Conservation (phyloP, 2,329 filamentous ascomycete species). For the Colletotrichum destructivum region DNA sequence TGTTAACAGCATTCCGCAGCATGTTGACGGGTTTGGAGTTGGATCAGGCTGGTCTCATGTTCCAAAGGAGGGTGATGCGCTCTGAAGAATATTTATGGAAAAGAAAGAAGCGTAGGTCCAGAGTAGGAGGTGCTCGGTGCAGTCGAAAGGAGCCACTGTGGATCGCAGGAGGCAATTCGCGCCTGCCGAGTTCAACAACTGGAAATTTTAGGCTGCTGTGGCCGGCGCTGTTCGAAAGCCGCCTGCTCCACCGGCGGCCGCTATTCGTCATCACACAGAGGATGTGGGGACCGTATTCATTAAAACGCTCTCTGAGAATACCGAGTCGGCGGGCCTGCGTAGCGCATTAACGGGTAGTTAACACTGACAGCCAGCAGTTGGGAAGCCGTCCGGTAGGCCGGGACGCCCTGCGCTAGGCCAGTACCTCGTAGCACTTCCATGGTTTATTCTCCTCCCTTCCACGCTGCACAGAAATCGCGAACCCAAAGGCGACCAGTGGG, state of each 20-base stretch:
- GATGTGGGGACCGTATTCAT: constrained; percentile 38
- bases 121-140: background rate
- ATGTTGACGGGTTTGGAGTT: constrained; percentile 52
- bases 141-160: constrained; percentile 18
- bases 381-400: constrained; percentile 15
- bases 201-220: constrained; percentile 28
- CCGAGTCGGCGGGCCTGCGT: constrained; percentile 24
- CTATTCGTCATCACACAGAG: constrained; percentile 39
- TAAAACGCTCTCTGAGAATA: constrained; percentile 32
- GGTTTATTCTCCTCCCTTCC: constrained; percentile 37
- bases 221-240: constrained; percentile 14
- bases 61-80: background rate
- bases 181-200: constrained; percentile 2
- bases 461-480: constrained; percentile 31
- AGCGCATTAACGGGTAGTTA: constrained; percentile 34
- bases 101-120: background rate
- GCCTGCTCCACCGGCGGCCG: constrained; percentile 25
- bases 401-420: constrained; percentile 28
- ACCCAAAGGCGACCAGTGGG: constrained; percentile 20
- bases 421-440: constrained; percentile 25
- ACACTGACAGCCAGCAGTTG: constrained; percentile 12
- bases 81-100: constrained; percentile 11
- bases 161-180: constrained; percentile 29
- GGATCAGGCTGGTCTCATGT: constrained; percentile 5
- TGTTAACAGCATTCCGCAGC: constrained; percentile 65